A percentile compares a stretch with the other conserved stretches of the same genome.
These are phyloP conservation scores for Heterobasidion parviporum DNA, from an alignment of 1,284 basidiomycete genomes.

Conservation along the genomic window DNA sequence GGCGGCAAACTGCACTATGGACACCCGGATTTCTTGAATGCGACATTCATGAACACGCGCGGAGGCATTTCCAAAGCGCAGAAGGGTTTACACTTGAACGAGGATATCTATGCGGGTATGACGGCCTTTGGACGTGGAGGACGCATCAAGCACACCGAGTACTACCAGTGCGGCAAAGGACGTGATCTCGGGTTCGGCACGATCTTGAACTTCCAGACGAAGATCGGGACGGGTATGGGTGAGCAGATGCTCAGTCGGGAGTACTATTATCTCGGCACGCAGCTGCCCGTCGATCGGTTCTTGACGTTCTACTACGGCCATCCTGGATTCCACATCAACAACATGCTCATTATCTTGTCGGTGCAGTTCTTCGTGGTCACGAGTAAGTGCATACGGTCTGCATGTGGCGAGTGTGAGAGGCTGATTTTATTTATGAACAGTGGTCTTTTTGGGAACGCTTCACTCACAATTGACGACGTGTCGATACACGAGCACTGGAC, in stretches of 20 bases:
- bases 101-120: conserved; percentile 99
- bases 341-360: conserved; percentile 94
- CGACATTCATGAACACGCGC: conserved; percentile 95
- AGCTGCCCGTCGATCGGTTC: conserved; percentile 96
- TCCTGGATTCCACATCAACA: conserved; percentile 99
- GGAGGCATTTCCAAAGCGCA: conserved; percentile 99
- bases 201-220: conserved; percentile 99
- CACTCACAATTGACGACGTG: conserved; percentile 77
- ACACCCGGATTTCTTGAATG: conserved; percentile 98
- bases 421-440: conserved; percentile 25
- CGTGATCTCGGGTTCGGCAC: conserved; percentile 99
- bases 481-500: conserved; percentile 63
- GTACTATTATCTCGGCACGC: conserved; percentile 99
- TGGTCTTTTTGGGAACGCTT: conserved; percentile 89
- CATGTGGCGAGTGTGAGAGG: not conserved
- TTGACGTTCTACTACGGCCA: conserved; percentile 99
- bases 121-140: conserved; percentile 96
- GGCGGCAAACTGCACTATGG: conserved; percentile 99
- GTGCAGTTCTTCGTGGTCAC: conserved; percentile 89
- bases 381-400: conserved; percentile 37
- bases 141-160: conserved; percentile 98
- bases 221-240: conserved; percentile 99
- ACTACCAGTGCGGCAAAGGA: conserved; percentile 98
- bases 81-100: conserved; percentile 96
- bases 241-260: conserved; percentile 99